Conservation (phyloP, 192 early-diverging fungal species). For the Rhizoclosmatium sp. region DNA sequence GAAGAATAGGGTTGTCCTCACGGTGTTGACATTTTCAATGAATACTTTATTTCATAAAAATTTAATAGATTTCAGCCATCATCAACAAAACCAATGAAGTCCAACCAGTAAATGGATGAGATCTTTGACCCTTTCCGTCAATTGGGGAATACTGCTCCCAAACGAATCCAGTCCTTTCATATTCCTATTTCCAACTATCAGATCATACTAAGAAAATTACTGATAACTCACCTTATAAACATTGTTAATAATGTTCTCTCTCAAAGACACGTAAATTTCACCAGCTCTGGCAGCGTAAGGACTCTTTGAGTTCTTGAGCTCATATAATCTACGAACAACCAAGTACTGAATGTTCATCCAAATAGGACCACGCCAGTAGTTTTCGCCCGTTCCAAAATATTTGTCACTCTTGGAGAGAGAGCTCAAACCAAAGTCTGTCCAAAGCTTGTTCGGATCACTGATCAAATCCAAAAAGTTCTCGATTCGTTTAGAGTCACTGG, state of each 20-base stretch:
- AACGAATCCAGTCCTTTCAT: constrained; percentile 78
- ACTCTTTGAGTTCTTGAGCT: constrained; percentile 45
- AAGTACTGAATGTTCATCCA: constrained; percentile 96
- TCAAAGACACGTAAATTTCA: constrained; percentile 76
- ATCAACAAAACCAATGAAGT: constrained; percentile 81
- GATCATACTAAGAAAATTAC: not conserved
- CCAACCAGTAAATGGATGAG: constrained; percentile 98
- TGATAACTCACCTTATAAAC: constrained; percentile 63
- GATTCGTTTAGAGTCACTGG: constrained; percentile 61
- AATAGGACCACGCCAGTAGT: constrained; percentile 94
- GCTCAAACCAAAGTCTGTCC: constrained; percentile 70
- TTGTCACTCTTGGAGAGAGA: constrained; percentile 50
- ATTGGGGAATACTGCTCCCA: constrained; percentile 91
- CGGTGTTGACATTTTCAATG: not conserved
- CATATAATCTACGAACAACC: constrained; percentile 68
- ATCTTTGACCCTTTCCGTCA: constrained; percentile 77
- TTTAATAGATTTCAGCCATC: constrained; percentile 81
- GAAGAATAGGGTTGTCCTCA: not conserved
- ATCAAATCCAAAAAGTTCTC: constrained; percentile 67
- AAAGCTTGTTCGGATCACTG: constrained; percentile 76
- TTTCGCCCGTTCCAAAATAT: constrained; percentile 71
- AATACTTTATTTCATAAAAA: not conserved
- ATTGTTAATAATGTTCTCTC: constrained; percentile 78
- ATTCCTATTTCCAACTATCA: constrained; percentile 57
- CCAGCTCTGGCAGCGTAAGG: constrained; percentile 65